Evolutionary conservation across 257 asterid species (phyloP), one percentile per base, ranked within the genome.

Genomic region (Euphrasia confusa): DNA sequence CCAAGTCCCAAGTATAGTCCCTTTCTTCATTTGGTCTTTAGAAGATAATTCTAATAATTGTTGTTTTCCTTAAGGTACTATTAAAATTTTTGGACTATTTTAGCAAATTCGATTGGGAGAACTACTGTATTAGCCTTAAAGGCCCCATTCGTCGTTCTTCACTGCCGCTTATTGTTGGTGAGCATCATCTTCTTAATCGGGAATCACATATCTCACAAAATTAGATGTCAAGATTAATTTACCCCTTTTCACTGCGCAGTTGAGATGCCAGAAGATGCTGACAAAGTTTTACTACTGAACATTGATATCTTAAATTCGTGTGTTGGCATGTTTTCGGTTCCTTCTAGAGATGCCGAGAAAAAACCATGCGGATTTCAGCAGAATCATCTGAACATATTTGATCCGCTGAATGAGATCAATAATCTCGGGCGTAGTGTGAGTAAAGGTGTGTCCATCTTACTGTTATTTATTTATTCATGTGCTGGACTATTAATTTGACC

Each of bases 341-440:
- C 97, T 48, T 71, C 78, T 10, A 82, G 71, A 79, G 76, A 60
- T 8, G 60, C 56, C 8, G 89, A 81, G 48, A 72, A 27, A 42
- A 81, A 27, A 53, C 71, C 74, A n/a, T 85, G 84, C 9, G 73
- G 76, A 47, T 83, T 90, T 75, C 89, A 61, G 54, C 71, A 8
- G 47, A 87, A 90, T 79, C 70, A 80, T 80, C 83, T 90, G 13
- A 90, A 90, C 73, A 85, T 90, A 27, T 75, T 90, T 54, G 97
- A 90, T 78, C 97, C 96, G 4, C 79, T 87, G 47, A 87, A 82
- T 66, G 93, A 85, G 60, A 67, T 44, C 67, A 89, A 89, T 73
- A 90, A 90, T 75, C 90, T 90, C 24, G 97, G 97, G 49, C 84
- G 97, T 7, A 87, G 97, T 68, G 90, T 90, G 60, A 80, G 81